These are phyloP conservation scores for Terfezia boudieri DNA, from an alignment of 495 filamentous ascomycete species.

Conservation along the genomic window DNA sequence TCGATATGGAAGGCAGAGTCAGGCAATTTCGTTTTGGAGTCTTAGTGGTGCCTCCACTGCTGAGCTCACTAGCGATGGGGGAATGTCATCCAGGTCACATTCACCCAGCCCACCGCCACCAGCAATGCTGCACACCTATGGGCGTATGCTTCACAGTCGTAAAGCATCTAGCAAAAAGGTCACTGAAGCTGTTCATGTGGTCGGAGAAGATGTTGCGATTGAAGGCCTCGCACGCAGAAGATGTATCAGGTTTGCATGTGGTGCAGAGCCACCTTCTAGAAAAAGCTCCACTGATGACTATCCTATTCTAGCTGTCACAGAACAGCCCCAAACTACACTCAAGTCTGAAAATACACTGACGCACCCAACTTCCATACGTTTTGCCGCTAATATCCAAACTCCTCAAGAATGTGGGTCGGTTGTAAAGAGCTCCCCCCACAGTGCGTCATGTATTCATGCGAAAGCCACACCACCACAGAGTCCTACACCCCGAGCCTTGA, in stretches of 20 bases:
- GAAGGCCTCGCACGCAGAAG: constrained; percentile 51
- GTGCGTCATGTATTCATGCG: not conserved
- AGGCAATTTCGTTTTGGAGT: constrained; percentile 29
- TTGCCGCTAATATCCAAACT: not conserved
- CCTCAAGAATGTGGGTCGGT: not conserved
- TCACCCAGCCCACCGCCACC: constrained; percentile 66
- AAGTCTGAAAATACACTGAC: not conserved
- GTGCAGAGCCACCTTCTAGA: constrained; percentile 11
- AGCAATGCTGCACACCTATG: constrained; percentile 12
- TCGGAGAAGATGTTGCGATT: constrained; percentile 13
- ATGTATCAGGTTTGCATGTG: constrained; percentile 85
- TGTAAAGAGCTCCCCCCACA: not conserved
- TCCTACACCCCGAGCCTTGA: not conserved
- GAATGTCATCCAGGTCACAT: constrained; percentile 63
- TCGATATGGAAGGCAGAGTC: constrained; percentile 18
- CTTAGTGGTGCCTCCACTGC: constrained; percentile 61
- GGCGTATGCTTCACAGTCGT: constrained; percentile 3
- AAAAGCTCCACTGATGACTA: constrained; percentile 3
- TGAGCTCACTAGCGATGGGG: constrained; percentile 79
- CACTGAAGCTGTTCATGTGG: not conserved
- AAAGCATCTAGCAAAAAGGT: not conserved
- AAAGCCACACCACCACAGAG: constrained; percentile 26
- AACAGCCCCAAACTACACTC: not conserved
- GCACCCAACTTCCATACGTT: not conserved
- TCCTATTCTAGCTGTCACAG: not conserved